Conservation (phyloP, 805 yeast species). For the Kodamaea laetipori region DNA sequence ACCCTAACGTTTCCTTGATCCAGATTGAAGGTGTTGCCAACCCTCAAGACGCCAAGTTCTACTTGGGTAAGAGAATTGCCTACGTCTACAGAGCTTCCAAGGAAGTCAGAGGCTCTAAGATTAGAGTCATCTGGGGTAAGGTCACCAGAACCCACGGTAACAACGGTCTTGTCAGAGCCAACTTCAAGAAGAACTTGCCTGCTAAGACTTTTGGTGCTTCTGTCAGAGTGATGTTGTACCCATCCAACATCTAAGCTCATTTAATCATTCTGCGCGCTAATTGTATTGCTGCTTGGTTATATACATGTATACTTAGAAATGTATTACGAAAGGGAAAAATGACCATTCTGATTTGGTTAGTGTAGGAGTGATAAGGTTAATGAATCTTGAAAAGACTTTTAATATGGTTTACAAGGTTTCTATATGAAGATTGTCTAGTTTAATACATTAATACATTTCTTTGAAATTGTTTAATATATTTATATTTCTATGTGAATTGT, state of each 20-base stretch:
- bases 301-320: constrained; percentile 15
- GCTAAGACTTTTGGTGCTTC: constrained; percentile 99
- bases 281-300: constrained; percentile 10
- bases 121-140: constrained; percentile 99
- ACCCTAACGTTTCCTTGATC: constrained; percentile 96
- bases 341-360: neutral
- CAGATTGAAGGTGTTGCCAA: constrained; percentile 94
- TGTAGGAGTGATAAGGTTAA: neutral
- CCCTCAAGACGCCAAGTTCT: constrained; percentile 96
- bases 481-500: too few relatives aligned
- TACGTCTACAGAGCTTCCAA: constrained; percentile 98
- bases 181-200: constrained; percentile 98
- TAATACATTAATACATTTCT: too few relatives aligned
- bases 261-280: constrained; percentile 10
- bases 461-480: too few relatives aligned
- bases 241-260: constrained; percentile 90
- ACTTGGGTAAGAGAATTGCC: constrained; percentile 99
- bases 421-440: too few relatives aligned
- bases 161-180: constrained; percentile 98
- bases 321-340: constrained; percentile 11
- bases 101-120: constrained; percentile 98
- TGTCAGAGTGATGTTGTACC: constrained; percentile 99
- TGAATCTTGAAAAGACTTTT: too few relatives aligned
- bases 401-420: too few relatives aligned
- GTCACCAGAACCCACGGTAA: constrained; percentile 98